phyloP scores from a whole-genome alignment of 495 filamentous ascomycete genomes.

The Neohortaea acidophila region DNA sequence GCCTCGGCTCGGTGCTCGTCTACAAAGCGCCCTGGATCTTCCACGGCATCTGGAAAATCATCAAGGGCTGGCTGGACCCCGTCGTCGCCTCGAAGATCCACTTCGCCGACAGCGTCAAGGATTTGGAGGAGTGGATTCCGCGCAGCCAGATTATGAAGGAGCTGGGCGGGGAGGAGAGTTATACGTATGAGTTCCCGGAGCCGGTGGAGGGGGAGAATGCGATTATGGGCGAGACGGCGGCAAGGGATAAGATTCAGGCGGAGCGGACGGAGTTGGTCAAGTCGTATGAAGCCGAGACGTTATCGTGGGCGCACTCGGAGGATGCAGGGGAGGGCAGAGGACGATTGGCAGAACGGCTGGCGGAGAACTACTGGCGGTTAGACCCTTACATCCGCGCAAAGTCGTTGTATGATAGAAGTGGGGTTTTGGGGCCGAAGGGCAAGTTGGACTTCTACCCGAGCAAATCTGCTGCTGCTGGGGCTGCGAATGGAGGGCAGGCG shows the following conservation, averaged over 20 bases:
- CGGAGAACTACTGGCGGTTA: slow-evolving; percentile 62
- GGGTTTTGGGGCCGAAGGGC: slow-evolving; percentile 20
- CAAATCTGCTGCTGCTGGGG: neutral
- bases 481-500: neutral
- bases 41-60: slow-evolving; percentile 66
- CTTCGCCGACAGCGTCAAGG: slow-evolving; percentile 72
- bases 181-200: slow-evolving; percentile 66
- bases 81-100: slow-evolving; percentile 91
- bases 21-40: slow-evolving; percentile 97
- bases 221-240: slow-evolving; percentile 49
- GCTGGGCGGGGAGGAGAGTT: slow-evolving; percentile 69
- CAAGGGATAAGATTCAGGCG: slow-evolving; percentile 42
- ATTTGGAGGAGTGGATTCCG: slow-evolving; percentile 64
- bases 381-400: slow-evolving; percentile 29
- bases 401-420: slow-evolving; percentile 25
- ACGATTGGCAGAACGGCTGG: slow-evolving; percentile 43
- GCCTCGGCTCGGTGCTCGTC: slow-evolving; percentile 78
- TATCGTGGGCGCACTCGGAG: slow-evolving; percentile 48
- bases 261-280: slow-evolving; percentile 46
- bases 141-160: slow-evolving; percentile 58
- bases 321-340: slow-evolving; percentile 28
- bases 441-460: slow-evolving; percentile 24
- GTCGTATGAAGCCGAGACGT: slow-evolving; percentile 52
- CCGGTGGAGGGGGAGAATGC: slow-evolving; percentile 57
- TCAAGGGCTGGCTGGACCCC: slow-evolving; percentile 91